These are phyloP conservation scores for Strobilomyces dryophilus DNA, from an alignment of 768 basidiomycete genomes.

Conservation along the genomic window DNA sequence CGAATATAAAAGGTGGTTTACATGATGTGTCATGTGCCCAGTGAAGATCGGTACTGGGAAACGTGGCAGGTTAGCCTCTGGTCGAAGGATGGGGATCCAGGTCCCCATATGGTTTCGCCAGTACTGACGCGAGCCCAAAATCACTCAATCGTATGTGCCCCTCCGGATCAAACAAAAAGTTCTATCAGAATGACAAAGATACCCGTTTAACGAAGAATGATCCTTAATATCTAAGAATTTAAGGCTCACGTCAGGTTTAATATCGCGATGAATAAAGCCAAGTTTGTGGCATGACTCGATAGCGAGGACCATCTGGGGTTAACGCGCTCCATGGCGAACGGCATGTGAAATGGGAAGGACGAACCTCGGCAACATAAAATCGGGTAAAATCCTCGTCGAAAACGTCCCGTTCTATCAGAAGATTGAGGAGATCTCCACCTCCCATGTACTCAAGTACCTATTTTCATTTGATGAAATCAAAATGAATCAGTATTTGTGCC, in stretches of 20 bases:
- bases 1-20: constrained; percentile 28
- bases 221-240: constrained; percentile 27
- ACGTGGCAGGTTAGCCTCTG: constrained; percentile 18
- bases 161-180: constrained; percentile 91
- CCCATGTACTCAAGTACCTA: constrained; percentile 95
- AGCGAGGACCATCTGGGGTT: constrained; percentile 82
- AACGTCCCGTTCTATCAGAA: constrained; percentile 87
- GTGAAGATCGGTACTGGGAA: constrained; percentile 77
- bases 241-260: constrained; percentile 81
- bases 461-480: constrained; percentile 48
- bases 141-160: constrained; percentile 95
- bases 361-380: constrained; percentile 93
- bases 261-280: constrained; percentile 97
- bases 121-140: constrained; percentile 89
- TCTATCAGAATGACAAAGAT: constrained; percentile 45
- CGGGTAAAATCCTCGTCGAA: constrained; percentile 89
- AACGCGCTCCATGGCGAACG: constrained; percentile 24
- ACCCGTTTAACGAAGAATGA: constrained; percentile 22
- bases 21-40: constrained; percentile 97
- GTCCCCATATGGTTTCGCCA: constrained; percentile 23
- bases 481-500: constrained; percentile 43
- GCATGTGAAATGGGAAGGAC: constrained; percentile 18
- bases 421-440: constrained; percentile 92
- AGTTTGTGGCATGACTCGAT: constrained; percentile 91
- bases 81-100: constrained; percentile 12